Evolutionary conservation across 148 eudicot genomes (phyloP).

Genomic region (Nyssa sinensis): DNA sequence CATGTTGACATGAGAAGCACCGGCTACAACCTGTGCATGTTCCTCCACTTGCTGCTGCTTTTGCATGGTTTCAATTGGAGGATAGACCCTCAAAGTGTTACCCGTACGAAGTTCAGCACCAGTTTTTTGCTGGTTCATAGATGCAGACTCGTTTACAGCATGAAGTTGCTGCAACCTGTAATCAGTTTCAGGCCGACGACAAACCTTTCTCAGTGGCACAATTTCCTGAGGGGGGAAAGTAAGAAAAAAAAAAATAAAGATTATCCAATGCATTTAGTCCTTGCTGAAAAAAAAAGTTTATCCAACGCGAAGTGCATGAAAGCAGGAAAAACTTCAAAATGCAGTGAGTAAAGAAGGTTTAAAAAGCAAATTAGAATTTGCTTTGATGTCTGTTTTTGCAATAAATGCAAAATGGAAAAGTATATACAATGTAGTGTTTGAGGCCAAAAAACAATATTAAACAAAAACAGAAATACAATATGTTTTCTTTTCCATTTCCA

Average conservation of each 20-base stretch:
- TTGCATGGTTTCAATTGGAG: conserved; percentile 20
- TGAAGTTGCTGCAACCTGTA: conserved; percentile 75
- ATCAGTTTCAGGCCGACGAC: conserved; percentile 92
- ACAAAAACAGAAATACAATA: not conserved
- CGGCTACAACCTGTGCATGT: not conserved
- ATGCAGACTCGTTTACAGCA: conserved; percentile 36
- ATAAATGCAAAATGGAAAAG: not conserved
- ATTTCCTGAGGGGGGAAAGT: conserved; percentile 55
- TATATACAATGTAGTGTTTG: not conserved
- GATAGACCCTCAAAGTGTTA: conserved; percentile 26
- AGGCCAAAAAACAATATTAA: not conserved
- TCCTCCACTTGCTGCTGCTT: conserved; percentile 23
- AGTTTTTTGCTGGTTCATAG: conserved; percentile 38
- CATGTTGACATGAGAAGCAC: not conserved
- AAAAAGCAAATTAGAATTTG: not conserved
- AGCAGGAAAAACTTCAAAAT: not conserved
- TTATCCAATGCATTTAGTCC: not conserved
- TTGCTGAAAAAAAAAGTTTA: too few species aligned
- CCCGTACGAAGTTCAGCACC: conserved; percentile 29
- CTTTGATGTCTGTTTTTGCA: not conserved
- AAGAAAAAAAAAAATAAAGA: not conserved
- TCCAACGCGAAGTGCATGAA: not conserved
- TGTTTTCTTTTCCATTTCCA: not conserved
- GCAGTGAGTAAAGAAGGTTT: not conserved
- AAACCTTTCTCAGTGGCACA: conserved; percentile 75